Conservation (phyloP, 305 asterid genomes). For the Fraxinus latifolia region DNA sequence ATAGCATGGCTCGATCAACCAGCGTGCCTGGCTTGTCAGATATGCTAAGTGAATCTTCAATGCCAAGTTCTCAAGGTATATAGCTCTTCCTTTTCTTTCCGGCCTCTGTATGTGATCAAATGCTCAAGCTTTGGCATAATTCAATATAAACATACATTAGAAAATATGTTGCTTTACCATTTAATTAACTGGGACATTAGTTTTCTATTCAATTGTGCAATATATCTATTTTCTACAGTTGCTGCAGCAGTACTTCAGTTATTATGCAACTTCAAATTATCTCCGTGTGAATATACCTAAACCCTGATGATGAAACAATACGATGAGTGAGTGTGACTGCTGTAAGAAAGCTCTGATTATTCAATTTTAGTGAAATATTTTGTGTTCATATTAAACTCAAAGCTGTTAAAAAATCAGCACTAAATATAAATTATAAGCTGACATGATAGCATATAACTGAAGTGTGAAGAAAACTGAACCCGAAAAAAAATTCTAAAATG, state of each 20-base stretch:
- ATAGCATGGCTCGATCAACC: slow-evolving; percentile 32
- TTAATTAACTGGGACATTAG: neutral
- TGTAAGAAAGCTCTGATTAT: neutral
- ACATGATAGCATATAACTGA: neutral
- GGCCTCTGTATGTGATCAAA: neutral
- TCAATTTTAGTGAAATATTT: neutral
- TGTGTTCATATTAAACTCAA: neutral
- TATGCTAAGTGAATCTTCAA: slow-evolving; percentile 45
- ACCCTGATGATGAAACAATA: neutral
- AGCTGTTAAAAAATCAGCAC: neutral
- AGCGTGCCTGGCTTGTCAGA: slow-evolving; percentile 53
- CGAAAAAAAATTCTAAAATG: no score
- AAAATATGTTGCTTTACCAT: neutral
- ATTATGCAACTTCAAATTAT: neutral
- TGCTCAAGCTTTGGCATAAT: neutral
- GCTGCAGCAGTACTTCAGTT: neutral
- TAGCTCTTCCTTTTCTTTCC: neutral
- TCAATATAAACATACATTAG: neutral
- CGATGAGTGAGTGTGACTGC: neutral
- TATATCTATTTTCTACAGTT: neutral
- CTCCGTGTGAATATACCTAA: neutral
- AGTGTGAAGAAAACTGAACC: neutral
- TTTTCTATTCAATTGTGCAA: neutral
- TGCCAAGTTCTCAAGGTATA: slow-evolving; percentile 55
- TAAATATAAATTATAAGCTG: neutral